Evolutionary conservation across 129 eudicot genomes (phyloP).

Genomic region (Lactuca sativa): DNA sequence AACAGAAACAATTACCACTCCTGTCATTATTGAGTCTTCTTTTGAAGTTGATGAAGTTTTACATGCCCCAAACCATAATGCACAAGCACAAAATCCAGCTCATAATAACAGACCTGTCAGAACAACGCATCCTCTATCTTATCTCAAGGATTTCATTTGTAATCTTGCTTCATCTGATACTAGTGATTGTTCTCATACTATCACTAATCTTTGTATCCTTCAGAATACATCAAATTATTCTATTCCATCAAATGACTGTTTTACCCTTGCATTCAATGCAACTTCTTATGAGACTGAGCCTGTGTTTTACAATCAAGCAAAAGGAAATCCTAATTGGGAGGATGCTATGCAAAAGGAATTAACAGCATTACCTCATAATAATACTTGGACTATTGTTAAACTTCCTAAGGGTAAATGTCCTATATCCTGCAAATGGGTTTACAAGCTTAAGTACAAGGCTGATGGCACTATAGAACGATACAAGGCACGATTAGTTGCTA

Average conservation of each 20-base stretch:
- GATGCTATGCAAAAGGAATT: not conserved
- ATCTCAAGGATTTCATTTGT: not conserved
- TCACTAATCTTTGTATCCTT: not conserved
- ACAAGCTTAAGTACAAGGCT: not conserved
- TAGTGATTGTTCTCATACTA: not conserved
- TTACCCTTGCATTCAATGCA: no score
- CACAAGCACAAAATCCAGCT: rapidly evolving
- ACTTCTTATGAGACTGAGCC: not conserved
- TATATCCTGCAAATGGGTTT: not conserved
- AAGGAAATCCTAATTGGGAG: not conserved
- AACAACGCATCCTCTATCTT: rapidly evolving
- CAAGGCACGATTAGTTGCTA: not conserved
- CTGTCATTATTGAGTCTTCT: no score
- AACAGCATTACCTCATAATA: no score
- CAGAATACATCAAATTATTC: not conserved
- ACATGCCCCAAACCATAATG: no score
- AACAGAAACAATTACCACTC: no score
- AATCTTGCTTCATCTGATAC: no score
- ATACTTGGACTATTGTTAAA: not conserved
- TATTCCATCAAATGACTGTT: no score
- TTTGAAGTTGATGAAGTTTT: not conserved
- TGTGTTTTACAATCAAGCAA: not conserved
- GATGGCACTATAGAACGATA: not conserved
- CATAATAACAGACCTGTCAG: not conserved
- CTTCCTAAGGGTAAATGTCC: not conserved